phyloP scores from a whole-genome alignment of 208 protist species.

The Leishmania turanica region DNA sequence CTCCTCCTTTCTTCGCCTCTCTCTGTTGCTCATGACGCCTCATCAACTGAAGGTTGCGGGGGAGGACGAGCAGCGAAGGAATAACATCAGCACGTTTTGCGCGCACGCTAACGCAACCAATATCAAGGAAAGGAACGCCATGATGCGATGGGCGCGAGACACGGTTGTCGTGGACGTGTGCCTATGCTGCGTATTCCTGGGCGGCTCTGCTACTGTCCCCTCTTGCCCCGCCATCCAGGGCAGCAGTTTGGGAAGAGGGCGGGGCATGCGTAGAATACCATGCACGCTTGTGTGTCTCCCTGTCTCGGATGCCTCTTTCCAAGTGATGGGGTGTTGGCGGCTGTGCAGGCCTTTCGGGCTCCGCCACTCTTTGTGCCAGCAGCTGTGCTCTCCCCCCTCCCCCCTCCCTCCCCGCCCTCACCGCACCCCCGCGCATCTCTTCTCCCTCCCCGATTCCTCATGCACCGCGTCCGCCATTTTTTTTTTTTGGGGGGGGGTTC shows the following conservation, averaged over 20 bases:
- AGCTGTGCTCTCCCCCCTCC: neutral
- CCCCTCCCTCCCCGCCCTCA: neutral
- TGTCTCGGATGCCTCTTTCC: neutral
- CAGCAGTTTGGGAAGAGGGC: neutral
- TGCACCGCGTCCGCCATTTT: neutral
- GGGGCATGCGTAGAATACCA: neutral
- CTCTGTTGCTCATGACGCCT: neutral
- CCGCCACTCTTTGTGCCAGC: neutral
- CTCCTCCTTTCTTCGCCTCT: neutral
- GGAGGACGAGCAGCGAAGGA: neutral
- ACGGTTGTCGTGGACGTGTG: neutral
- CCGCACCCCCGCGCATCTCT: neutral
- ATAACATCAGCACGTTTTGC: neutral
- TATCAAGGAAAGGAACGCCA: neutral
- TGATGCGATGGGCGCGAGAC: neutral
- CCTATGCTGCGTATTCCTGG: neutral
- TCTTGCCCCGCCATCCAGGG: neutral
- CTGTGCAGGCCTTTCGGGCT: neutral
- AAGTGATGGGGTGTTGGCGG: neutral
- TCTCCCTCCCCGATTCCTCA: neutral
- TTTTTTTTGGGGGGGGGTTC: too few species aligned
- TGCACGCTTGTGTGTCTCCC: neutral
- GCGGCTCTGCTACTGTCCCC: neutral
- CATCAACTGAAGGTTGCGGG: neutral
- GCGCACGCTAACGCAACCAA: neutral